A percentile compares a stretch with the other conserved stretches of the same genome.
These are phyloP conservation scores for Fusarium ramigenum DNA, from an alignment of 2,329 filamentous ascomycete genomes.

Conservation along the genomic window DNA sequence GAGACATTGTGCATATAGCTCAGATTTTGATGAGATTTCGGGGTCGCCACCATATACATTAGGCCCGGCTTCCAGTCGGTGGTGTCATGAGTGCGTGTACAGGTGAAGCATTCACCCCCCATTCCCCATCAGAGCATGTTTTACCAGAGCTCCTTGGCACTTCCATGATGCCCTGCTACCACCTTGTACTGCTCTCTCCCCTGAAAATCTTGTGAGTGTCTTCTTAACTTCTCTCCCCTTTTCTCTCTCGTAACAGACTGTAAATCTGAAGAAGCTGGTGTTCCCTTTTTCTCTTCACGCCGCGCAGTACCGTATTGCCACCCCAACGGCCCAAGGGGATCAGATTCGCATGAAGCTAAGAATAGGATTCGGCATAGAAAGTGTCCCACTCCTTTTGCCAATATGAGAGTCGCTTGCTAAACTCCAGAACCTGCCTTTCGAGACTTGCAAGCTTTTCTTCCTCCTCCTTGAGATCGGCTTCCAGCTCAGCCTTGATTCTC, in stretches of 20 bases:
- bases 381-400: no score
- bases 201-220: neutral
- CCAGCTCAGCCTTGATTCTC: neutral
- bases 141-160: no score
- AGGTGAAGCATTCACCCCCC: accelerated
- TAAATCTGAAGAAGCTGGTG: no score
- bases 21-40: no score
- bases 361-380: no score
- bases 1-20: neutral
- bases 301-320: no score
- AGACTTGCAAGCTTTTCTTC: neutral
- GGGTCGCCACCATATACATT: accelerated
- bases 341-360: no score
- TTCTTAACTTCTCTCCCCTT: accelerated
- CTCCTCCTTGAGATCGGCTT: neutral
- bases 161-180: neutral
- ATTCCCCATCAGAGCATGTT: neutral
- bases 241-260: no score
- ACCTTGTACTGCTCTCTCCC: no score
- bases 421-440: neutral
- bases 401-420: neutral
- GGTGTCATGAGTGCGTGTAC: neutral
- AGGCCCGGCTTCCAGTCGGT: accelerated
- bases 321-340: accelerated
- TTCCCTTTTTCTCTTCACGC: neutral